Evolutionary conservation across 768 basidiomycete species (phyloP), one percentile per base, ranked within the genome.

Genomic region (Cystobasidium ongulense): DNA sequence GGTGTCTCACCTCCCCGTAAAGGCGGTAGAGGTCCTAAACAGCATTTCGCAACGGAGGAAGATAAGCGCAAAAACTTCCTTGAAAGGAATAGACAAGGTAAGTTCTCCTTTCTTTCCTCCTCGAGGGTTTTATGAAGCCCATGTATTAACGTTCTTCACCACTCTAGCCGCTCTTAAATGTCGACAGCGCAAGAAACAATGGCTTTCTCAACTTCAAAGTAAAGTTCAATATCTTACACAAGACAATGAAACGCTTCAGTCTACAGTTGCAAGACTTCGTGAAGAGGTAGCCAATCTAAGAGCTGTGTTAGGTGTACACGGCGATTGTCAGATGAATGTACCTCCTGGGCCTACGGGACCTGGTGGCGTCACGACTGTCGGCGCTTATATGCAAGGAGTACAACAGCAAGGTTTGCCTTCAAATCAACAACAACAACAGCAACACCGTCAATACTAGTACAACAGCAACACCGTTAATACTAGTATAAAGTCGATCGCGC

Each of bases 131-230:
- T 21, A 46, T 74, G 53, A 8, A 59, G 39, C 23, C 39, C 66
- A 18, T 25, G 5, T 71, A 63, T 79, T 74, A 75, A 36, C 15
- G 39, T 35, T 29, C 8, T 33, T 50, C 33, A 0, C n/a, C 29
- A 29, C 21, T 11, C 8, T 78, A 97, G 95, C 96, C 75, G 96
- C 96, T 5, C 87, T 98, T 77, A 98, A 98, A 83, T 99, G 96
- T 82, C 92, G 96, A 39, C 96, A 99, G 80, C 90, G 96, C 73
- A 99, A 99, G 83, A 99, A 99, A 82, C 92, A 92, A 3, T 99
- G 96, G 96, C 86, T 98, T 17, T 85, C 88, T 33, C 88, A 90
- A 75, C 85, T 99, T 21, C 96, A 99, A 81, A 87, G 89, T 46
- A 94, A 94, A 79, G 92, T 95, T 82, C 96, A 99, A 80, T 90